These are phyloP conservation scores for Stachybotrys chartarum DNA, from an alignment of 2,329 filamentous ascomycete species.

Conservation along the genomic window DNA sequence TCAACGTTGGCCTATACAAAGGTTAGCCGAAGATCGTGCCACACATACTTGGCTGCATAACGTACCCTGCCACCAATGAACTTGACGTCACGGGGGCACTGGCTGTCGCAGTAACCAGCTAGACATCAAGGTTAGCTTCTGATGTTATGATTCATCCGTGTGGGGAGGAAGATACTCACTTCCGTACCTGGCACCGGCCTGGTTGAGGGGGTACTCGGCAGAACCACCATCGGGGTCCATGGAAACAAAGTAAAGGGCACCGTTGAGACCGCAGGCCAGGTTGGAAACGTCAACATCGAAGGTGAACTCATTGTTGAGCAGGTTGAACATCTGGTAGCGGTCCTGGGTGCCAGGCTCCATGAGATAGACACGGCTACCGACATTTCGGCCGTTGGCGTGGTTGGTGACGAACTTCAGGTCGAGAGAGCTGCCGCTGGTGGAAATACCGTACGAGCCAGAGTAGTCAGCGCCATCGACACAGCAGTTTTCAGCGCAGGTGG, in stretches of 20 bases:
- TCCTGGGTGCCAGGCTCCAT: constrained; percentile 41
- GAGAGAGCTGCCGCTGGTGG: constrained; percentile 38
- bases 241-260: constrained; percentile 55
- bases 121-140: neutral
- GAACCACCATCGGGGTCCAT: constrained; percentile 50
- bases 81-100: constrained; percentile 43
- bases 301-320: constrained; percentile 59
- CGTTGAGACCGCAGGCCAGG: constrained; percentile 61
- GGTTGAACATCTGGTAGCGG: constrained; percentile 55
- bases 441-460: constrained; percentile 40
- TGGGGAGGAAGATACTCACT: constrained; percentile 13
- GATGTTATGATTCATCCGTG: neutral
- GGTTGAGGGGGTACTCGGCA: constrained; percentile 39
- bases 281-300: constrained; percentile 63
- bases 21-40: constrained; percentile 14
- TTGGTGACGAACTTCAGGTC: constrained; percentile 49
- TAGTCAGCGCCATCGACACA: constrained; percentile 44
- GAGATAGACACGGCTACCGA: constrained; percentile 52
- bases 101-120: constrained; percentile 39
- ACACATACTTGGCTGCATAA: neutral
- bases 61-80: constrained; percentile 41
- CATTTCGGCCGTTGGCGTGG: constrained; percentile 32
- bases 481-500: constrained; percentile 36
- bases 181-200: constrained; percentile 46
- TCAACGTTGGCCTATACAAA: constrained; percentile 34